These are phyloP conservation scores for Cicer pinnatifidum DNA, from an alignment of 306 rosid species.

Conservation along the genomic window DNA sequence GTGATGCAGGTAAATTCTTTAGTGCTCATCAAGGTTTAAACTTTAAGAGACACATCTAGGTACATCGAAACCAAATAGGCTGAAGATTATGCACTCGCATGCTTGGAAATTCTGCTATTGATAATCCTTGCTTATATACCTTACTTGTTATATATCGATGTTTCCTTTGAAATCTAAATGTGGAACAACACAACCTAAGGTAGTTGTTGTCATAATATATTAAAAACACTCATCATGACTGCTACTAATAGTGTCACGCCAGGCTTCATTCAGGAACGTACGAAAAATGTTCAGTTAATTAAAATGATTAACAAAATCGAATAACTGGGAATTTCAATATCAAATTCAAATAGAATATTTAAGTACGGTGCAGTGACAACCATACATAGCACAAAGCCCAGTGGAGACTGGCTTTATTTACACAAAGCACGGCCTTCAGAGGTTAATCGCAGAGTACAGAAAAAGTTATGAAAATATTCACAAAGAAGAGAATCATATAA, in stretches of 20 bases:
- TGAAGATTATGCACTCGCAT: background rate
- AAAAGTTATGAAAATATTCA: constrained; percentile 62
- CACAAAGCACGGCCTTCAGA: constrained; percentile 55
- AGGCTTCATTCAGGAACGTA: constrained; percentile 25
- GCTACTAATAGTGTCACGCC: constrained; percentile 18
- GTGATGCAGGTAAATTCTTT: background rate
- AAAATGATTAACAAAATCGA: constrained; percentile 32
- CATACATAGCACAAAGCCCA: constrained; percentile 49
- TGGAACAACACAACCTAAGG: no score
- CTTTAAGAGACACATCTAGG: background rate
- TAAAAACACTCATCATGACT: background rate
- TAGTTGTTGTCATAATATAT: background rate
- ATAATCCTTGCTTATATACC: background rate
- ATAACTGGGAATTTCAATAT: constrained; percentile 24
- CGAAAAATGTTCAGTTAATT: background rate
- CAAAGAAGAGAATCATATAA: constrained; percentile 47
- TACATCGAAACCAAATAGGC: constrained; percentile 21
- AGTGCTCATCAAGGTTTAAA: background rate
- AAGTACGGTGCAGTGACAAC: constrained; percentile 46
- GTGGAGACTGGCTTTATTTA: constrained; percentile 58
- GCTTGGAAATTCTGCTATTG: constrained; percentile 26
- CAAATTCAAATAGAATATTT: constrained; percentile 33
- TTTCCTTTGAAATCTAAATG: no score
- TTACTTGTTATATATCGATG: background rate
- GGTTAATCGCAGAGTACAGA: constrained; percentile 50